Conservation (phyloP, 208 protist genomes). For the Trypanosoma cruzi region DNA sequence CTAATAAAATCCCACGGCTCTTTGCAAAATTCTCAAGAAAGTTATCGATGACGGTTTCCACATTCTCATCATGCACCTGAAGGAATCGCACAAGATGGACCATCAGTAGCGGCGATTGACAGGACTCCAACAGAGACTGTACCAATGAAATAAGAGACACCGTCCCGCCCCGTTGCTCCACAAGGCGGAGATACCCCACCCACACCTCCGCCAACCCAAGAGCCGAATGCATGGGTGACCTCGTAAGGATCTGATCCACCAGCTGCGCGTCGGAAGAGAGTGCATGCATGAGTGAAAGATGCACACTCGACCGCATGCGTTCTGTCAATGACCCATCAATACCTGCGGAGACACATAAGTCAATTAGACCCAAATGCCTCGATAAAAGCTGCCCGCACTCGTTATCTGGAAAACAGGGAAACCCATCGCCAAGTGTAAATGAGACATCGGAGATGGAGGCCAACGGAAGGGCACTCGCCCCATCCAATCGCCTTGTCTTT, state of each 20-base stretch:
- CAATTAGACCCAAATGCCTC: conserved; percentile 39
- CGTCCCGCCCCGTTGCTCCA: conserved; percentile 41
- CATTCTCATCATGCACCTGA: conserved; percentile 23
- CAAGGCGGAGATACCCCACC: conserved; percentile 42
- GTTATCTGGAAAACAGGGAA: conserved; percentile 32
- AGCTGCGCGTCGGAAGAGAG: conserved; percentile 41
- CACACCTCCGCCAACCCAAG: conserved; percentile 44
- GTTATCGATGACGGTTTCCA: background rate
- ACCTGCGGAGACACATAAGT: conserved; percentile 29
- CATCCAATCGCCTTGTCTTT: conserved; percentile 34
- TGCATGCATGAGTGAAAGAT: conserved; percentile 58
- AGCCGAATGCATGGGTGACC: conserved; percentile 36
- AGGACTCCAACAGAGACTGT: conserved; percentile 23
- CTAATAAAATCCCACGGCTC: conserved; percentile 11
- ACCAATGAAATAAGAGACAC: conserved; percentile 24
- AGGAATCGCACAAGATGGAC: conserved; percentile 16
- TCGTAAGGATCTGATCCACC: conserved; percentile 57
- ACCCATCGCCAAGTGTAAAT: conserved; percentile 37
- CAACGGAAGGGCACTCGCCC: conserved; percentile 47
- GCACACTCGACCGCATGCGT: conserved; percentile 39
- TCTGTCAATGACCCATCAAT: conserved; percentile 38
- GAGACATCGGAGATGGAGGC: conserved; percentile 65
- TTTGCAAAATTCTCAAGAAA: conserved; percentile 19
- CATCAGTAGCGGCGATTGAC: conserved; percentile 20
- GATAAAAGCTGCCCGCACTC: conserved; percentile 37